Evolutionary conservation across 371 early-diverging fungal species (phyloP).

Genomic region (Zychaea mexicana): DNA sequence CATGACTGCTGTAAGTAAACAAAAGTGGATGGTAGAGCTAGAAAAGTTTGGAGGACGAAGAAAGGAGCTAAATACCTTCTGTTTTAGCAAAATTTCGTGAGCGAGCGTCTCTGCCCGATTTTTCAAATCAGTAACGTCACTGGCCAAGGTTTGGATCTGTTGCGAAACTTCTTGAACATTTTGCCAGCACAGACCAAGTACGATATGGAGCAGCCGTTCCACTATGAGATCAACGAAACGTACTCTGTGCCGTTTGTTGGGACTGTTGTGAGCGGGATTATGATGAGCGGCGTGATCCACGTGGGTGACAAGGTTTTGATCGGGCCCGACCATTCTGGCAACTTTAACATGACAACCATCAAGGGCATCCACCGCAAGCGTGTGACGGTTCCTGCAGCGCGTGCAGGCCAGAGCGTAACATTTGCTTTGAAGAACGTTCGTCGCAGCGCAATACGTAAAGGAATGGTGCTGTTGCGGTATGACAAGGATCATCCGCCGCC

Average conservation of each 20-base stretch:
- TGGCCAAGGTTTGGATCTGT: conserved; percentile 82
- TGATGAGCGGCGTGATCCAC: conserved; percentile 66
- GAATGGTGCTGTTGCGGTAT: conserved; percentile 80
- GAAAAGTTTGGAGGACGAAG: not conserved
- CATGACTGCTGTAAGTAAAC: conserved; percentile 62
- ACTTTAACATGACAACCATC: conserved; percentile 75
- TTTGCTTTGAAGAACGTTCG: conserved; percentile 88
- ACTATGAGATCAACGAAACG: conserved; percentile 87
- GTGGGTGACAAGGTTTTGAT: conserved; percentile 83
- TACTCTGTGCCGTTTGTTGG: conserved; percentile 91
- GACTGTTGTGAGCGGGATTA: conserved; percentile 79
- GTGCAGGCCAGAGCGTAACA: conserved; percentile 84
- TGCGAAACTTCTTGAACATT: conserved; percentile 84
- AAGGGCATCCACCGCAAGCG: conserved; percentile 92
- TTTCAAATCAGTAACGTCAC: conserved; percentile 94
- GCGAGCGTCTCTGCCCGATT: conserved; percentile 90
- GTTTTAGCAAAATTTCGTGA: conserved; percentile 70
- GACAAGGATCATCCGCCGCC: conserved; percentile 62
- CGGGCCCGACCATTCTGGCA: conserved; percentile 85
- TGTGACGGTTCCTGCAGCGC: conserved; percentile 72
- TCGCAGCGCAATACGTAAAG: conserved; percentile 80
- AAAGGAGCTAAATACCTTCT: not conserved
- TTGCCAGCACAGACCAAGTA: conserved; percentile 73
- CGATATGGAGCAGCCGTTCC: conserved; percentile 64
- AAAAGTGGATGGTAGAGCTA: not conserved